phyloP scores from a whole-genome alignment of 164 flowering plant genomes.

The Hamamelis virginiana region DNA sequence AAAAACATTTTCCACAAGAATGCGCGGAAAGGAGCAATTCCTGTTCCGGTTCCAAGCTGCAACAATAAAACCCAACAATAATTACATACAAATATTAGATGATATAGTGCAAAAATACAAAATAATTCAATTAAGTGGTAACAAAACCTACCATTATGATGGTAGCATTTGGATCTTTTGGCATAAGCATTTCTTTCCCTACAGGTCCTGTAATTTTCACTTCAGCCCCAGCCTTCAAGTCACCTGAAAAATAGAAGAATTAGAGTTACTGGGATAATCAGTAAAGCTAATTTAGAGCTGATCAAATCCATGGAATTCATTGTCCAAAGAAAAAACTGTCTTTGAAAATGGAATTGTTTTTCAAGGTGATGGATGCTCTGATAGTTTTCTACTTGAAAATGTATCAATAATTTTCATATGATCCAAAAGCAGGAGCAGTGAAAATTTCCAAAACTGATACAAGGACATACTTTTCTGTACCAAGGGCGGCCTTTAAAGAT shows the following conservation, averaged over 20 bases:
- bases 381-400: no score
- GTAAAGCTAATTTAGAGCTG: background rate
- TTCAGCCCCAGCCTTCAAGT: conserved; percentile 89
- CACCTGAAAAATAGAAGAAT: conserved; percentile 48
- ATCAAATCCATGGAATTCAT: background rate
- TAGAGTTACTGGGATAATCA: background rate
- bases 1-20: conserved; percentile 99
- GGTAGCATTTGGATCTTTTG: conserved; percentile 89
- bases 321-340: no score
- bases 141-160: conserved; percentile 66
- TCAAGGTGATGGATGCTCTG: no score
- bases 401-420: no score
- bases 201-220: conserved; percentile 93
- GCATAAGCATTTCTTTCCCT: conserved; percentile 99
- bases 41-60: conserved; percentile 97
- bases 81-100: no score
- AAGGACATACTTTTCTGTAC: no score
- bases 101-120: no score
- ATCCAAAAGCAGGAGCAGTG: no score
- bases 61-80: conserved; percentile 4
- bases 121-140: background rate
- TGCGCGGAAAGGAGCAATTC: conserved; percentile 92
- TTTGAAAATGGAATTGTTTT: no score
- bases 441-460: no score
- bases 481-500: background rate